Base-by-base conservation (phyloP, 2,329 filamentous ascomycete species). In the Fusarium camptoceras region DNA sequence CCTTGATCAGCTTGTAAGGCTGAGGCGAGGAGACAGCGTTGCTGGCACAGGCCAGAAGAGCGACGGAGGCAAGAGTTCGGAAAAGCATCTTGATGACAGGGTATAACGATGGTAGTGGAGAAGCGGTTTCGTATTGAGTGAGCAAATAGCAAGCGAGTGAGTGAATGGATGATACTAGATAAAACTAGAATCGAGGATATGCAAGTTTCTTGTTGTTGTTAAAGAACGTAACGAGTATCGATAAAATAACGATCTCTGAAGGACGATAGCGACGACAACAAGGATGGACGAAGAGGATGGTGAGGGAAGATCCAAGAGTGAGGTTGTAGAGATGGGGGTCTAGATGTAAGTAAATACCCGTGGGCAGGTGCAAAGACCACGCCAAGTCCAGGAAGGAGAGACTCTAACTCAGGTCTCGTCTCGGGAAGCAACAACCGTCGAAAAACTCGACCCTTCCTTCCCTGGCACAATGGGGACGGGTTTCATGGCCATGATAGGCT, bases 1-100 rank as follows among this genome's bases (percentile, higher is more conserved):
- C 81, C 67, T 76, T 75, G 63, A 79, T 76, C 66, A 81, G 77
- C 72, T 76, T 77, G 74, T 81, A 82, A 49, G 79, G 80, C 74
- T 79, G 66, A 58, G 76, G 64, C 42, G 64, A 63, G 37, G 78
- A 76, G 56, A 73, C 75, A 61, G 72, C 80, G 65, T 70, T 71
- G 53, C 77, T 76, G 57, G 78, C 77, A 63, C 75, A 77, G 46
- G 80, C 79, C 76, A 81, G 61, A 59, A 81, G 55, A 72, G 78
- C 78, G 54, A 79, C 42, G 58, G 77, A 75, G 59, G 75, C 75
- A 55, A 77, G 68, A 57, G 74, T 71, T 70, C 72, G 69, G 77
- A 81, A 79, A 59, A 78, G 77, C 81, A 81, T 81, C 44, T 75
- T 79, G 75, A 58, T 55, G 58, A 49, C 70, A 72, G 62, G 71